phyloP scores from a whole-genome alignment of 2,329 filamentous ascomycete species.

The Capronia epimyces region DNA sequence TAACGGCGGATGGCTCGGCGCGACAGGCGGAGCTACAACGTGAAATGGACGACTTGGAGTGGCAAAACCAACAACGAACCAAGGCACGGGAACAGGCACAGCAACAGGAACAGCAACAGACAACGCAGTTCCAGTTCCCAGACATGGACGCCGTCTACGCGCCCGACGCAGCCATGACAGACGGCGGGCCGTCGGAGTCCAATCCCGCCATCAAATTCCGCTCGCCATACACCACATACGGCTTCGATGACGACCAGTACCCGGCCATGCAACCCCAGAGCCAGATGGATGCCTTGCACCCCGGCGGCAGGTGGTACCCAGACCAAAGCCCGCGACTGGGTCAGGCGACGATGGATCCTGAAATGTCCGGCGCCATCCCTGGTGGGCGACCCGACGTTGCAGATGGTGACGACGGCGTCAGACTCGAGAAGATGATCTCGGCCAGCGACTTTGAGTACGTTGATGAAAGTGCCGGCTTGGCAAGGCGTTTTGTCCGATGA shows the following conservation, averaged over 20 bases:
- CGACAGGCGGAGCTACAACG: too few species aligned
- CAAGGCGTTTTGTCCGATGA: slow-evolving; percentile 10
- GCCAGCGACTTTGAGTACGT: slow-evolving; percentile 16
- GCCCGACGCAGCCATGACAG: neutral
- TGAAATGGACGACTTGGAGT: too few species aligned
- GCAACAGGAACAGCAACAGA: neutral
- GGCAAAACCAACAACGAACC: too few species aligned
- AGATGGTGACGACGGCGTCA: slow-evolving; percentile 2
- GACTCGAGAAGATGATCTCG: slow-evolving; percentile 11
- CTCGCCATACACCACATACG: slow-evolving; percentile 20
- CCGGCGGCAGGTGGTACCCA: slow-evolving; percentile 44
- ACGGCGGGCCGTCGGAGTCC: neutral
- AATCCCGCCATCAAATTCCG: neutral
- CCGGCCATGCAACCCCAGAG: slow-evolving; percentile 11
- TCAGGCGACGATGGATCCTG: slow-evolving; percentile 5
- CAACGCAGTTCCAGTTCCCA: slow-evolving; percentile 25
- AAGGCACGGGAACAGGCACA: too few species aligned
- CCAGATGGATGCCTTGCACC: slow-evolving; percentile 41
- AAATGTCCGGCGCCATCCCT: slow-evolving; percentile 13
- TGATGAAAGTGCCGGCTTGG: slow-evolving; percentile 14
- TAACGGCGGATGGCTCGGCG: too few species aligned
- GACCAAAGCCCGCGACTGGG: slow-evolving; percentile 25
- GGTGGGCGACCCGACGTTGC: neutral
- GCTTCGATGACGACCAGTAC: slow-evolving; percentile 18
- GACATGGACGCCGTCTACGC: slow-evolving; percentile 28